Evolutionary conservation across 1,284 basidiomycete genomes (phyloP).

Genomic region (Anthracocystis panici-leucophaei): DNA sequence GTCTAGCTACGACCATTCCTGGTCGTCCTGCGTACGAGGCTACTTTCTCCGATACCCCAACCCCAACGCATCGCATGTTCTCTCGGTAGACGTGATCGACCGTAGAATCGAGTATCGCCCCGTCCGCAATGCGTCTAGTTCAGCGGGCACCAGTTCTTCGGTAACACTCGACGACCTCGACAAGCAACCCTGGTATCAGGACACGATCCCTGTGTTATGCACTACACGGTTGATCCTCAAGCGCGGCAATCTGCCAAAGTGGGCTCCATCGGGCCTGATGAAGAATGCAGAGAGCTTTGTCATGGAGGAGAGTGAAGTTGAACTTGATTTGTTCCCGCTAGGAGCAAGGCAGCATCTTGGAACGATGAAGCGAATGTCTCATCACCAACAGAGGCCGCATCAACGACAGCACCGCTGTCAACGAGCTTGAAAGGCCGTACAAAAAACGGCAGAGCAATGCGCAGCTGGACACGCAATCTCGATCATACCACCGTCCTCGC

Average conservation of each 20-base stretch:
- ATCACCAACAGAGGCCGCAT: neutral
- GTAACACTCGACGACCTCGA: constrained; percentile 64
- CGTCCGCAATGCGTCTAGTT: constrained; percentile 20
- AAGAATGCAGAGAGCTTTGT: constrained; percentile 68
- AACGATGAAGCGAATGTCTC: neutral
- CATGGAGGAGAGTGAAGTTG: constrained; percentile 68
- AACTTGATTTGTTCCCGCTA: constrained; percentile 55
- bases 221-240: constrained; percentile 93
- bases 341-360: constrained; percentile 4
- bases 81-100: constrained; percentile 93
- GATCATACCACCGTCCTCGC: constrained; percentile 67
- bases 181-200: constrained; percentile 1
- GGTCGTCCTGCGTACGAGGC: constrained; percentile 72
- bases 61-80: constrained; percentile 91
- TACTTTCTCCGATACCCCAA: constrained; percentile 98
- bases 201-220: constrained; percentile 78
- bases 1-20: constrained; percentile 49
- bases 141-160: constrained; percentile 29
- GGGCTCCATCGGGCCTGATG: constrained; percentile 85
- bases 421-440: constrained; percentile 37
- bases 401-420: neutral
- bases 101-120: constrained; percentile 71
- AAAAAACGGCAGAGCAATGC: constrained; percentile 58
- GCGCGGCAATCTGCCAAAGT: constrained; percentile 86
- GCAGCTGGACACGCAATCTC: constrained; percentile 67